Conservation (phyloP, 2,329 filamentous ascomycete genomes). For the Bipolaris bicolor region DNA sequence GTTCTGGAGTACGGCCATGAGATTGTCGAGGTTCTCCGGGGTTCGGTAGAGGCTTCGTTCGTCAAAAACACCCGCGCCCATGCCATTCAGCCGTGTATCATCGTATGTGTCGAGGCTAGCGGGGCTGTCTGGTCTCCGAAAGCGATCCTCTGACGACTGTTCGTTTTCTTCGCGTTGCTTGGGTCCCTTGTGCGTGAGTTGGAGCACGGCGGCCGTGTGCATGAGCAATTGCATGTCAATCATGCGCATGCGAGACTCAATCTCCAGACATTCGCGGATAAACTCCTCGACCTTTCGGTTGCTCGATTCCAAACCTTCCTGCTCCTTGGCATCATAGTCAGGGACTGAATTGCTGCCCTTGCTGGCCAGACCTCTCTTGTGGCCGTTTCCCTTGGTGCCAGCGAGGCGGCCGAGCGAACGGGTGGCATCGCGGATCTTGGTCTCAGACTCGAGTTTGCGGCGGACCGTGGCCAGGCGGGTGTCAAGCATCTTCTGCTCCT, state of each 20-base stretch:
- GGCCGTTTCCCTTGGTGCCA: slow-evolving; percentile 59
- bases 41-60: slow-evolving; percentile 75
- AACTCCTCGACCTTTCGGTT: slow-evolving; percentile 86
- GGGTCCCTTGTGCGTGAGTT: slow-evolving; percentile 83
- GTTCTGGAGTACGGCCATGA: slow-evolving; percentile 48
- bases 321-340: slow-evolving; percentile 58
- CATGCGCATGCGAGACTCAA: slow-evolving; percentile 77
- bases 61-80: slow-evolving; percentile 71
- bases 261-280: slow-evolving; percentile 75
- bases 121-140: slow-evolving; percentile 69
- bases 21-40: slow-evolving; percentile 67
- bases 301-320: slow-evolving; percentile 75
- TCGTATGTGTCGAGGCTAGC: slow-evolving; percentile 77
- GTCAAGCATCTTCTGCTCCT: slow-evolving; percentile 74
- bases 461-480: slow-evolving; percentile 82
- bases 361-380: slow-evolving; percentile 59
- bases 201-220: slow-evolving; percentile 90
- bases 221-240: slow-evolving; percentile 78
- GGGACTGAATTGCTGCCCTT: slow-evolving; percentile 48
- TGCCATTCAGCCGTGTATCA: slow-evolving; percentile 59
- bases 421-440: slow-evolving; percentile 92
- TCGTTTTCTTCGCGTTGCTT: slow-evolving; percentile 61
- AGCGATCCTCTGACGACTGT: slow-evolving; percentile 41
- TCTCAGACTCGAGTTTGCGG: slow-evolving; percentile 85
- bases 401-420: slow-evolving; percentile 84